These are phyloP conservation scores for Apophysomyces elegans DNA, from an alignment of 371 early-diverging fungal species.

Conservation along the genomic window DNA sequence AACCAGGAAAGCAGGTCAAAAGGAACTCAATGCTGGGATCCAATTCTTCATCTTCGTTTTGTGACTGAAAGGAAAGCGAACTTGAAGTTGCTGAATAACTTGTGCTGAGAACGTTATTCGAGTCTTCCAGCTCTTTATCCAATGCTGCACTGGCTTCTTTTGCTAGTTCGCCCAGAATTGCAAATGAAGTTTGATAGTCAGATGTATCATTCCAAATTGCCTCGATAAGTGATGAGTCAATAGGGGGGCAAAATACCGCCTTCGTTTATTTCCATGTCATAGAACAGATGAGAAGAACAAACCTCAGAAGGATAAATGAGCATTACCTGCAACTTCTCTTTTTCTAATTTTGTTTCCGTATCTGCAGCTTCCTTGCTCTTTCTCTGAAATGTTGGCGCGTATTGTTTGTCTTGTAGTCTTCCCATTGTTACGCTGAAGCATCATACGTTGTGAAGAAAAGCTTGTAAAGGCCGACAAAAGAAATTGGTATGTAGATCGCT, in stretches of 20 bases:
- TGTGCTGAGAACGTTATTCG: background rate
- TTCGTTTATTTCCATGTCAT: background rate
- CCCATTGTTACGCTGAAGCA: slow-evolving; percentile 13
- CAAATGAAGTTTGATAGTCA: slow-evolving; percentile 15
- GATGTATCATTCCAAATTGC: slow-evolving; percentile 26
- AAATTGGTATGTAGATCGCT: too few relatives aligned
- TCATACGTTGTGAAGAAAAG: background rate
- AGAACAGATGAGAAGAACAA: background rate
- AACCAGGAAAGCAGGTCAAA: slow-evolving; percentile 39
- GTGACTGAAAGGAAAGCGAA: background rate
- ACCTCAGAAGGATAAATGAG: background rate
- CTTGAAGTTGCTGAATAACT: background rate
- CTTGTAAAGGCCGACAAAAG: too few relatives aligned
- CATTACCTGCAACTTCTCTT: slow-evolving; percentile 16
- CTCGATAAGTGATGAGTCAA: slow-evolving; percentile 23
- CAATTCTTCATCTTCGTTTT: slow-evolving; percentile 13
- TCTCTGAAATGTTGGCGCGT: background rate
- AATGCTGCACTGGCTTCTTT: slow-evolving; percentile 15
- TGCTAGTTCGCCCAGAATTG: slow-evolving; percentile 24
- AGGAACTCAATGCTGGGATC: slow-evolving; percentile 32
- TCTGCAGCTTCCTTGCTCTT: slow-evolving; percentile 1
- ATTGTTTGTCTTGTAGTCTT: slow-evolving; percentile 26
- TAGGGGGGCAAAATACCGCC: slow-evolving; percentile 29
- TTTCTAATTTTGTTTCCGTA: background rate
- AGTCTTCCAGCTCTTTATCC: background rate